Evolutionary conservation across 495 filamentous ascomycete genomes (phyloP), one percentile per base, ranked within the genome.

Genomic region (Xylaria curta): DNA sequence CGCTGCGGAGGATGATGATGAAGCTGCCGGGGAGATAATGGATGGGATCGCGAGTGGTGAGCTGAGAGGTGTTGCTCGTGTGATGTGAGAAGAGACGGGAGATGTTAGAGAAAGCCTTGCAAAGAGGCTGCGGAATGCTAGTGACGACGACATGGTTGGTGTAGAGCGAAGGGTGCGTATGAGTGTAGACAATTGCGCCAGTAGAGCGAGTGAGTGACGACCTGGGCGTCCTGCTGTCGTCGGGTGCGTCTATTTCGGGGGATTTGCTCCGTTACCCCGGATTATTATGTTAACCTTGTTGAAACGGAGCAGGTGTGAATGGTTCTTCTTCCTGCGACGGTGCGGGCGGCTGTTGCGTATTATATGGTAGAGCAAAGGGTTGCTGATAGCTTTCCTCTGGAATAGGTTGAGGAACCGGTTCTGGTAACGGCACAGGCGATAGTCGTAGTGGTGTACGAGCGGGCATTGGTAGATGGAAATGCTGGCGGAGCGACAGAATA

Each of bases 111-210:
- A 61, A 0, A 76, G 67, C 72, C 74, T 74, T 49, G 58, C 44
- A 62, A 76, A 74, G 72, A 79, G 75, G 71, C 75, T 54, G 54
- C 74, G 74, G 36, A 78, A 61, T 0, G 66, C 68, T 4, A 74
- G 69, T 15, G 68, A 60, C 28, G 68, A 60, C 28, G 75, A 74
- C 77, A 79, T 79, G 33, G 56, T 69, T 19, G 28, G 28, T 31
- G 28, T 49, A 24, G 9, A 7, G 61, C 71, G 59, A 6, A 10
- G 15, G 4, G 15, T 9, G 40, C 8, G 33, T 21, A 6, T 13
- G 36, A 38, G 26, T 33, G 42, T 64, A 5, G 61, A 17, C 10
- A 3, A 31, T 1, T 19, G 36, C 17, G 59, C n/a, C 8, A 9
- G 59, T 42, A 42, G 59, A n/a, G n/a, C n/a, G n/a, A n/a, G n/a